Conservation (phyloP, 2,329 filamentous ascomycete species). For the Verticillium albo-atrum region DNA sequence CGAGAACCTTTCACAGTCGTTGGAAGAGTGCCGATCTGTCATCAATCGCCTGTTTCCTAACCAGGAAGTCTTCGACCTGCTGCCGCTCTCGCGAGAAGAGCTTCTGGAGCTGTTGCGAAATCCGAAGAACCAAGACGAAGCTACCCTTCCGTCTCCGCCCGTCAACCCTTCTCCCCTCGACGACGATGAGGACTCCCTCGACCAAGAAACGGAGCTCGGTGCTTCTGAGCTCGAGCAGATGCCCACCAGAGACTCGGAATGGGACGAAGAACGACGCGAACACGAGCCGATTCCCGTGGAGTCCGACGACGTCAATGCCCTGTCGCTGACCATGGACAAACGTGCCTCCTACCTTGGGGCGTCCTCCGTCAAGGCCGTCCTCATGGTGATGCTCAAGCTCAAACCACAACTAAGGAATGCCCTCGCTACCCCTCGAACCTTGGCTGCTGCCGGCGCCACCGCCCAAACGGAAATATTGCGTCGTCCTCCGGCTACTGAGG, state of each 20-base stretch:
- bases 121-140: constrained; percentile 27
- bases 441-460: constrained; percentile 40
- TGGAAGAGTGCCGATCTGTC: constrained; percentile 63
- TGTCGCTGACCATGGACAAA: constrained; percentile 57
- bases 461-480: constrained; percentile 38
- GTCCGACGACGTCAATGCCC: constrained; percentile 54
- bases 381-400: constrained; percentile 64
- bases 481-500: constrained; percentile 32
- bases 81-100: constrained; percentile 53
- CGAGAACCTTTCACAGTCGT: constrained; percentile 58
- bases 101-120: constrained; percentile 53
- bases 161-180: constrained; percentile 44
- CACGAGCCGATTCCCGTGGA: constrained; percentile 54
- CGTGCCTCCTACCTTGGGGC: constrained; percentile 65
- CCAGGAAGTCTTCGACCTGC: constrained; percentile 46
- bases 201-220: constrained; percentile 37
- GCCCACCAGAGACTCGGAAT: constrained; percentile 58
- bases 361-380: constrained; percentile 69
- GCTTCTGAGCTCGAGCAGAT: constrained; percentile 61
- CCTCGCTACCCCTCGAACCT: constrained; percentile 41
- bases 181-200: constrained; percentile 44
- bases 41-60: constrained; percentile 59
- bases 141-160: constrained; percentile 47
- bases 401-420: constrained; percentile 42
- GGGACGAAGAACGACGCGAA: constrained; percentile 59